Base-by-base conservation (phyloP, 305 asterid genomes). In the Lippia alba region DNA sequence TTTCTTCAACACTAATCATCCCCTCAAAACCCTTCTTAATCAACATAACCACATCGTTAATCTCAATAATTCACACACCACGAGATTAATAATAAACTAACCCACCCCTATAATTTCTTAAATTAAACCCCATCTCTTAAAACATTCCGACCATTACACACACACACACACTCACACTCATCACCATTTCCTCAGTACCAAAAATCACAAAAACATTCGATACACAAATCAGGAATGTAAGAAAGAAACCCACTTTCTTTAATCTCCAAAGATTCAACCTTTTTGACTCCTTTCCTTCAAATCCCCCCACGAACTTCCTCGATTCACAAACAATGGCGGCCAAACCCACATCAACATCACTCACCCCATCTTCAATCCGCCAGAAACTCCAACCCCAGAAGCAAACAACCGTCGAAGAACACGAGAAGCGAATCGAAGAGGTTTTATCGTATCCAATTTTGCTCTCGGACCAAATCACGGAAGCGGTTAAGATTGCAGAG, bases 381-480 rank as follows among this genome's bases (percentile, higher is more conserved):
- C 81, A 79, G 14, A 81, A 81, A 12, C 82, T 66, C 2, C 79
- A 78, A 0, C 68, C 83, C 53, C 84, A 74, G 8, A 81, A 75
- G 44, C 74, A 60, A 54, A 17, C 74, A 7, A 15, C 78, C 59
- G 73, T 72, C 58, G 88, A 75, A 51, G 74, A 74, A 14, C 82
- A 80, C 9, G 85, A 87, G 33, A 84, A 80, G 60, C 74, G 74
- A 62, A 86, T 88, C 72, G 90, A 83, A 6, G 87, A 86, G 53
- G 79, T 85, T 51, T 60, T 90, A 3, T 74, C 94, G 0, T 76
- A 50, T 50, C 90, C 92, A 12, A 87, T 91, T 49, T 61, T 87
- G 3, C 39, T 91, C 11, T 79, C 91, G 1, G 90, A 85, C 61
- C 87, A 76, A 55, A 81, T 91, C 8, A 18, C 70, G 2, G 78